Evolutionary conservation across 148 eudicot genomes (phyloP), one percentile per base, ranked within the genome.

Genomic region (Persicaria maculosa): DNA sequence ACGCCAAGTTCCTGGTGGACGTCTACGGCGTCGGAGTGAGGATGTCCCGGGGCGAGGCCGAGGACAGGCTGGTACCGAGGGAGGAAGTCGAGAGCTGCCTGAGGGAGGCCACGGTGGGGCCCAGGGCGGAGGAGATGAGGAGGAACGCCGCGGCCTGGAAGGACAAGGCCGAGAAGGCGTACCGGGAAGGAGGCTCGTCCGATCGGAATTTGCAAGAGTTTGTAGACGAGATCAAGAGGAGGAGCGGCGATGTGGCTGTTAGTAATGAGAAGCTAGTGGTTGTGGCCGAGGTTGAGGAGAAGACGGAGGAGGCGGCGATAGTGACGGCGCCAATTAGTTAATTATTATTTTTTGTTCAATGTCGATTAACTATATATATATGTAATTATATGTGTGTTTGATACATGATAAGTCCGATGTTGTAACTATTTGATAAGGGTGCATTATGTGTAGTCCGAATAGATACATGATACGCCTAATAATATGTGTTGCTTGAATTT

Each of bases 1-100:
- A 90, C 46, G 98, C 97, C 8, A 89, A 88, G 78, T 91, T 85
- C 74, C 62, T 93, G 9, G 90, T 87, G 5, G 98, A 93, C 8
- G 90, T 86, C 7, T 86, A 82, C 31, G 78, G 81, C 6, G 80
- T 86, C 5, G 98, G 70, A 20, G 46, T 85, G 0, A 80, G 87
- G 44, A 75, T 91, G 79, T 83, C 85, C 25, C 84, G 91, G 53
- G 97, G 98, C 5, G 88, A 83, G 65, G 88, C 85, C 0, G 94
- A 86, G 54, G 77, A 80, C 0, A 80, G 74, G 68, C 54, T 85
- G 9, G 81, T 89, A 58, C 74, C 85, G 2, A 77, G 86, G 74
- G 85, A 86, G 0, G 91, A 89, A 80, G 81, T 93, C 11, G 93
- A 80, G 77, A 68, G 73, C 67, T 89, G 91, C 68, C 45, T 93